Evolutionary conservation across 1,284 basidiomycete genomes (phyloP), one percentile per base, ranked within the genome.

Genomic region (Ganoderma meredithae): DNA sequence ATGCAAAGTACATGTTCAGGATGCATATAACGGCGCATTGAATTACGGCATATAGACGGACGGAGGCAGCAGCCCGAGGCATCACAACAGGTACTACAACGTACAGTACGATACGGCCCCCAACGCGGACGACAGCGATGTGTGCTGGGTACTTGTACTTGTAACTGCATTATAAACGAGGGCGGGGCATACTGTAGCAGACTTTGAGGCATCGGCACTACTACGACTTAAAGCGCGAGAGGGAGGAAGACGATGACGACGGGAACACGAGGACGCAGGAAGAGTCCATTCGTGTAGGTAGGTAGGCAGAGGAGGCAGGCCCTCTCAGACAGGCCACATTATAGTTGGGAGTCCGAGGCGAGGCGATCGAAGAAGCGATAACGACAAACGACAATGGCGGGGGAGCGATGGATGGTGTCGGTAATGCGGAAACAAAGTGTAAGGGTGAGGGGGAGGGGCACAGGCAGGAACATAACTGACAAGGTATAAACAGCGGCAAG

Each of bases 401-500:
- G 9, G 56, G 9, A 22, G 52, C 47, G 17, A n/a, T n/a, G 41
- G 3, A 31, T 33, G 40, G 19, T 55, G 67, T 31, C 39, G 43
- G 43, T 19, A 33, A 44, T 40, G 36, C 22, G 43, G 64, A 40
- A 41, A 22, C 44, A 31, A 15, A n/a, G 60, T 15, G 58, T n/a
- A 22, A 43, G 59, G 43, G 25, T 3, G 6, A 27, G 9, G 25
- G 25, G 25, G 31, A 13, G 43, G 13, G 25, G 13, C 0, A 55
- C 31, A 43, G 13, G 39, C 25, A 60, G 44, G 52, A 61, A 62
- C 12, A 65, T 62, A 68, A 64, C 33, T 61, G 67, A 66, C 41
- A 66, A 65, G 69, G 69, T 72, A 72, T 72, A 70, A 69, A 70
- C 65, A 68, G 66, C 63, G 61, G 27, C n/a, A 65, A 49, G 70